These are phyloP conservation scores for Mycena floridula DNA, from an alignment of 768 basidiomycete species.

Conservation along the genomic window DNA sequence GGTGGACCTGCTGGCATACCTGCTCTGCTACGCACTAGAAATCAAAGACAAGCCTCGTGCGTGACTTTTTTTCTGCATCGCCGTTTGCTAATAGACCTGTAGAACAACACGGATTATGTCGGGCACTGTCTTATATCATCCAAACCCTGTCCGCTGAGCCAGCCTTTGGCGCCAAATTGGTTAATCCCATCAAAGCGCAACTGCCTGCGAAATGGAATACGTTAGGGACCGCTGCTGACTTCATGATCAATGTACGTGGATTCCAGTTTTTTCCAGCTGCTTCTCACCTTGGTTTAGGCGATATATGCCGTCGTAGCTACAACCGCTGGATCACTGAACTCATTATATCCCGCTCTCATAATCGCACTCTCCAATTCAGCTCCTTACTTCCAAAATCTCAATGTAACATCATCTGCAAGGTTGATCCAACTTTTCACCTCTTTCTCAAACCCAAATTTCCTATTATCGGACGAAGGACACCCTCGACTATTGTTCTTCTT, in stretches of 20 bases:
- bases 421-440: conserved; percentile 87
- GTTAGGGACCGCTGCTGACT: conserved; percentile 74
- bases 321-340: conserved; percentile 74
- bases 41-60: conserved; percentile 91
- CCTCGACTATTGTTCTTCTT: conserved; percentile 90
- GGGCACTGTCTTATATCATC: conserved; percentile 85
- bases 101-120: conserved; percentile 91
- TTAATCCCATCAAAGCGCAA: conserved; percentile 54
- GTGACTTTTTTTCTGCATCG: conserved; percentile 1
- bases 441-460: conserved; percentile 83
- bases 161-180: conserved; percentile 66
- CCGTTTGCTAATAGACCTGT: conserved; percentile 1
- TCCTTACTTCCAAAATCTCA: conserved; percentile 78
- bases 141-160: conserved; percentile 87
- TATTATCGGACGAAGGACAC: conserved; percentile 92
- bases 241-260: conserved; percentile 74
- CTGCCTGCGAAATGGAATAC: conserved; percentile 75
- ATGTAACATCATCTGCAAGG: conserved; percentile 74
- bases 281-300: conserved; percentile 40
- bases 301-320: conserved; percentile 88
- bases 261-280: background rate
- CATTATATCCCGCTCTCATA: conserved; percentile 87
- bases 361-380: conserved; percentile 87
- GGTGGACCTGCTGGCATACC: conserved; percentile 70
- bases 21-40: conserved; percentile 78